Conservation (phyloP, 2,329 filamentous ascomycete species). For the Plenodomus lindquistii region DNA sequence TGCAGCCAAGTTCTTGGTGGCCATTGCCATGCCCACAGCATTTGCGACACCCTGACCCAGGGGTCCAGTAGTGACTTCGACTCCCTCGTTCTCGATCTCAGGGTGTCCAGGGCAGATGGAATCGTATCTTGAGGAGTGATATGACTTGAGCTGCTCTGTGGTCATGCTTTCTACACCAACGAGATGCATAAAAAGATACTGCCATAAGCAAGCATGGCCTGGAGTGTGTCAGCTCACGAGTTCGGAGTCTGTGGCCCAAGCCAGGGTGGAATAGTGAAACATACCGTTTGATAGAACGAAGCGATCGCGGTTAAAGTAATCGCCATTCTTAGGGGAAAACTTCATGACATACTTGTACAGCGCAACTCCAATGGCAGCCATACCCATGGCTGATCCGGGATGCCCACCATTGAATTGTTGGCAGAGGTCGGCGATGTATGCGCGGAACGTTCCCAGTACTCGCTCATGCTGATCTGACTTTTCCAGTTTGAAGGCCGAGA, state of each 20-base stretch:
- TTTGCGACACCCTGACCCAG: conserved; percentile 63
- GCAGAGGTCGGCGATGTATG: conserved; percentile 62
- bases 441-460: conserved; percentile 15
- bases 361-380: conserved; percentile 64
- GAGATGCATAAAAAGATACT: conserved; percentile 58
- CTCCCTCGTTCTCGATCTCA: conserved; percentile 61
- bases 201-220: conserved; percentile 57
- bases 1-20: conserved; percentile 61
- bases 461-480: conserved; percentile 45
- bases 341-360: conserved; percentile 67
- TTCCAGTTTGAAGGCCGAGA: conserved; percentile 12
- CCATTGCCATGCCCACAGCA: conserved; percentile 57
- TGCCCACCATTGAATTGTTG: conserved; percentile 72
- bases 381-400: conserved; percentile 62
- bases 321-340: conserved; percentile 59
- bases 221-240: neutral
- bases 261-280: neutral
- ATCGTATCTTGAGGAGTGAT: conserved; percentile 53
- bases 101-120: conserved; percentile 59
- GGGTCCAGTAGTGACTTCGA: conserved; percentile 64
- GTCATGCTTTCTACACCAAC: conserved; percentile 60
- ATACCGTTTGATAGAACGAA: conserved; percentile 65
- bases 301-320: conserved; percentile 65
- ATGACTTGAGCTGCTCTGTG: conserved; percentile 60
- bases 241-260: neutral